A percentile compares a stretch with the other conserved stretches of the same genome.
Conservation (phyloP, 1,284 basidiomycete species). For the Ustilago curta region DNA sequence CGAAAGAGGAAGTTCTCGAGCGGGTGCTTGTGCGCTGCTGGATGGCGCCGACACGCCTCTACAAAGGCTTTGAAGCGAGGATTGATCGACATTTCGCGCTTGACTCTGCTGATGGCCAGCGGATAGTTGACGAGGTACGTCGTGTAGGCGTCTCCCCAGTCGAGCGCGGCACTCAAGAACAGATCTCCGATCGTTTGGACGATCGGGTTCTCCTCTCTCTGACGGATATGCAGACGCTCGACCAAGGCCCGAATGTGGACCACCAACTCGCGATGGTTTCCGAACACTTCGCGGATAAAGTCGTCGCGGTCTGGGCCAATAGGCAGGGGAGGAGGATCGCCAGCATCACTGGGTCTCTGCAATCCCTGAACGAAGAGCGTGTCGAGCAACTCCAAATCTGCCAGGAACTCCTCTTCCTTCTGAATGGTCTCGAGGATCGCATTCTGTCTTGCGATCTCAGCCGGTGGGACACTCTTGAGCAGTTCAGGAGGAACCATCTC, state of each 20-base stretch:
- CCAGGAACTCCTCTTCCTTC: slow-evolving; percentile 89
- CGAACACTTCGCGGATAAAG: slow-evolving; percentile 88
- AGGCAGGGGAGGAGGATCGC: slow-evolving; percentile 60
- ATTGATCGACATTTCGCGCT: slow-evolving; percentile 85
- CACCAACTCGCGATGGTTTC: slow-evolving; percentile 84
- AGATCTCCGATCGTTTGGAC: slow-evolving; percentile 90
- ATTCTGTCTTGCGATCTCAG: slow-evolving; percentile 86
- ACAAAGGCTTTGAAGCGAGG: slow-evolving; percentile 85
- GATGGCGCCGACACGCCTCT: slow-evolving; percentile 80
- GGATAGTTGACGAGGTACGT: slow-evolving; percentile 87
- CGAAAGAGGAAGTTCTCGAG: slow-evolving; percentile 87
- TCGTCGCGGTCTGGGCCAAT: slow-evolving; percentile 74
- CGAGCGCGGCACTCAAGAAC: slow-evolving; percentile 85
- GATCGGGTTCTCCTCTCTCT: slow-evolving; percentile 86
- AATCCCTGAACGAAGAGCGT: slow-evolving; percentile 54
- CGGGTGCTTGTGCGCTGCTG: slow-evolving; percentile 82
- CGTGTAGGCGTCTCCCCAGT: slow-evolving; percentile 88
- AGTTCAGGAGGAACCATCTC: slow-evolving; percentile 78
- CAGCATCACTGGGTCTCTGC: slow-evolving; percentile 48
- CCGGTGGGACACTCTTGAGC: slow-evolving; percentile 77
- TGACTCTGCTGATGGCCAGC: slow-evolving; percentile 84
- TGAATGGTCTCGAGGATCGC: slow-evolving; percentile 91
- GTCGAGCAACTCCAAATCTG: slow-evolving; percentile 87
- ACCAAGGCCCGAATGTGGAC: slow-evolving; percentile 84
- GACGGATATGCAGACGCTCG: slow-evolving; percentile 85